These are phyloP conservation scores for Penicillium salamii DNA, from an alignment of 495 filamentous ascomycete genomes.

Conservation along the genomic window DNA sequence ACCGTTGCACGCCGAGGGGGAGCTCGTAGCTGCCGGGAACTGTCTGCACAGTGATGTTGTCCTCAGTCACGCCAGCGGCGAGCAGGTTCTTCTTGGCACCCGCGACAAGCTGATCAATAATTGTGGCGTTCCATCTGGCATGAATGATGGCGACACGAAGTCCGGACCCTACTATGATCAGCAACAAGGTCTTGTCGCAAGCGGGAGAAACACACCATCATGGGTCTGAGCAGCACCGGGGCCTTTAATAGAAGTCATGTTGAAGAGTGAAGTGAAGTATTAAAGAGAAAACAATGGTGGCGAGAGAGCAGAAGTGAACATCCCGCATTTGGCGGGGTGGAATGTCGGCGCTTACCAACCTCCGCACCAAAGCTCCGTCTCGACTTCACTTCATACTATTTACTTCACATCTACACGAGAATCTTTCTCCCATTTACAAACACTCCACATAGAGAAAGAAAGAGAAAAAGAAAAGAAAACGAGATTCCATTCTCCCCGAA, in stretches of 20 bases:
- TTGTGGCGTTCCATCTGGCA: conserved; percentile 83
- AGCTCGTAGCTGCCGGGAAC: conserved; percentile 95
- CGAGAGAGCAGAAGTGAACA: neutral
- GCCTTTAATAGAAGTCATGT: conserved; percentile 54
- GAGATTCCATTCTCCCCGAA: conserved; percentile 21
- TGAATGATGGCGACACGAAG: conserved; percentile 93
- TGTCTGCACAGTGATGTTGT: conserved; percentile 83
- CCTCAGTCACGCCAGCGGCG: conserved; percentile 73
- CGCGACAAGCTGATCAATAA: conserved; percentile 75
- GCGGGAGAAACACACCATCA: conserved; percentile 41
- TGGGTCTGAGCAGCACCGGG: conserved; percentile 51
- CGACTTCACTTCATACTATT: too few relatives aligned
- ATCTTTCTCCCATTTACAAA: too few relatives aligned
- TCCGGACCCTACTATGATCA: conserved; percentile 56
- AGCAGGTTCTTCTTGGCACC: conserved; percentile 64
- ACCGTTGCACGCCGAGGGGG: conserved; percentile 83
- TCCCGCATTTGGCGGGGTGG: conserved; percentile 26
- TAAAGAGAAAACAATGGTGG: too few relatives aligned
- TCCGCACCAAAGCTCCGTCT: too few relatives aligned
- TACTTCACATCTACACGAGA: too few relatives aligned
- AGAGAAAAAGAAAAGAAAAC: neutral
- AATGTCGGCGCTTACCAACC: too few relatives aligned
- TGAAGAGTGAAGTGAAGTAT: neutral
- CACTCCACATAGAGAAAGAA: neutral
- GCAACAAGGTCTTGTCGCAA: neutral